phyloP scores from a whole-genome alignment of 2,329 filamentous ascomycete species.

The Beauveria bassiana region DNA sequence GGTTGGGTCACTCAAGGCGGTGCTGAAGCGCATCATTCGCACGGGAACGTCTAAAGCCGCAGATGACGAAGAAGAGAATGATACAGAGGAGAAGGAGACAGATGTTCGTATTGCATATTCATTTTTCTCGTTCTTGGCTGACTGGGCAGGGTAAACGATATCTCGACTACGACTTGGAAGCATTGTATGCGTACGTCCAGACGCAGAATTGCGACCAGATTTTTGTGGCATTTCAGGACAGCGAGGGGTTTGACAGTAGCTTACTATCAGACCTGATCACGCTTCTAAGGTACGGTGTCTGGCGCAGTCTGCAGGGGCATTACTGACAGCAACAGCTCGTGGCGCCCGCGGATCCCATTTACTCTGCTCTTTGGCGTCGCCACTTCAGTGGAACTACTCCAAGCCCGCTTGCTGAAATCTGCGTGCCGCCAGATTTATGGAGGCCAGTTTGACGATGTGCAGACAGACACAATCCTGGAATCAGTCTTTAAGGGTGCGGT shows the following conservation, averaged over 20 bases:
- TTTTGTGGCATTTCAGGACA: conserved; percentile 70
- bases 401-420: conserved; percentile 62
- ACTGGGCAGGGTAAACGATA: conserved; percentile 52
- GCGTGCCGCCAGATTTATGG: conserved; percentile 62
- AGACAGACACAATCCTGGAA: conserved; percentile 64
- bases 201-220: conserved; percentile 49
- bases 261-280: conserved; percentile 65
- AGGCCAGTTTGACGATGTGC: conserved; percentile 68
- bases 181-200: conserved; percentile 53
- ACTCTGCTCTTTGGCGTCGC: conserved; percentile 72
- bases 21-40: conserved; percentile 65
- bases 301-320: not conserved
- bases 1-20: conserved; percentile 64
- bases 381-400: conserved; percentile 72
- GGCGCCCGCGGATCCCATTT: conserved; percentile 70
- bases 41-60: conserved; percentile 45
- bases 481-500: conserved; percentile 61
- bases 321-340: conserved; percentile 39
- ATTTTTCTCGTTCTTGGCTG: not conserved
- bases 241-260: conserved; percentile 68
- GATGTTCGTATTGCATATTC: conserved; percentile 30
- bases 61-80: conserved; percentile 53
- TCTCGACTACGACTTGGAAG: conserved; percentile 72
- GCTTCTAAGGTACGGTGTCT: conserved; percentile 53
- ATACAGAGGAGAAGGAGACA: conserved; percentile 35